These are phyloP conservation scores for Hemisphaericaspora nanyangensis DNA, from an alignment of 805 yeast species.

Conservation along the genomic window DNA sequence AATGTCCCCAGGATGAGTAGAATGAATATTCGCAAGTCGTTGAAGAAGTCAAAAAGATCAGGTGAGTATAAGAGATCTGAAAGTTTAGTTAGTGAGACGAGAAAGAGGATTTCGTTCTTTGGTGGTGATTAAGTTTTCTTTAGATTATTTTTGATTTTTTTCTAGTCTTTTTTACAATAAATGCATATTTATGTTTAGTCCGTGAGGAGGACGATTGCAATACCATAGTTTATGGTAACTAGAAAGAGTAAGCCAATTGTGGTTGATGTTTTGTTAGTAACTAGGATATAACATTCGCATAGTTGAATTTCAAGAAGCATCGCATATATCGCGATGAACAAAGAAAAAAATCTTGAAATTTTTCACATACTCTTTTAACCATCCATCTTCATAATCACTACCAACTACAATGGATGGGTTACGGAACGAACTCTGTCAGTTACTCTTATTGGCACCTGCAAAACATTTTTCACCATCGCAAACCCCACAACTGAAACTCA, in stretches of 20 bases:
- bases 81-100: constrained; percentile 15
- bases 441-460: constrained; percentile 16
- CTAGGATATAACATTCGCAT: no score
- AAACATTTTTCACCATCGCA: constrained; percentile 10
- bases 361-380: no score
- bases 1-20: constrained; percentile 36
- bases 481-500: constrained; percentile 8
- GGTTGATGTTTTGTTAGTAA: no score
- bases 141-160: neutral
- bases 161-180: neutral
- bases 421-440: constrained; percentile 16
- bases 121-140: constrained; percentile 3
- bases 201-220: no score
- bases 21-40: constrained; percentile 36
- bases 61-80: constrained; percentile 30
- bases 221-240: no score
- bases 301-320: no score
- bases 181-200: no score
- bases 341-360: no score
- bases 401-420: constrained; percentile 3
- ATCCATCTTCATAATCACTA: no score
- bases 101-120: constrained; percentile 10
- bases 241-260: no score
- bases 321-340: no score
- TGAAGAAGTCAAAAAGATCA: constrained; percentile 28